A percentile compares a stretch with the other conserved stretches of the same genome.
Evolutionary conservation across 352 stramenopile genomes (phyloP).

Genomic region (Pythium phragmiticola): DNA sequence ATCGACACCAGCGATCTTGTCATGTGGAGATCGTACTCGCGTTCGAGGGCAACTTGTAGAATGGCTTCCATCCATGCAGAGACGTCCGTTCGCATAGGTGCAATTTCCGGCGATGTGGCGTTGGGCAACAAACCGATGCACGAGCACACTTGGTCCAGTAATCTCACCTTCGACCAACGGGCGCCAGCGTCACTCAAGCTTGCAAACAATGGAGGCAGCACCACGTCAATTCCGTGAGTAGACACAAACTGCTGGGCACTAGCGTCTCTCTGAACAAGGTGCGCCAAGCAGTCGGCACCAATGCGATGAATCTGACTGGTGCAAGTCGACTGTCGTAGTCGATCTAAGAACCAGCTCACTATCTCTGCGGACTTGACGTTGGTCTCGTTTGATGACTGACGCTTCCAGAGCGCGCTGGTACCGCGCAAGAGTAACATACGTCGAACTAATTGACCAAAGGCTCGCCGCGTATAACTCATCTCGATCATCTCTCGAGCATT

Average conservation of each 20-base stretch:
- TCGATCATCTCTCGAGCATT: neutral
- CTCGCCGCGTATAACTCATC: neutral
- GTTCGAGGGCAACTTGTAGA: neutral
- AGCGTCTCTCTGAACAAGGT: slow-evolving; percentile 1
- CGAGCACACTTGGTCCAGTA: neutral
- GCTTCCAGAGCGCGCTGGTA: neutral
- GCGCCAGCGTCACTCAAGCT: neutral
- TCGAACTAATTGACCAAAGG: neutral
- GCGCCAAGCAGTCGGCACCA: neutral
- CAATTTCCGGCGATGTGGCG: neutral
- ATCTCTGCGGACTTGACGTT: neutral
- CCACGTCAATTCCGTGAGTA: neutral
- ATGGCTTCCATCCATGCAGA: neutral
- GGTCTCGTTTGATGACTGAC: neutral
- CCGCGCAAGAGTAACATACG: neutral
- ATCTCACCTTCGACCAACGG: neutral
- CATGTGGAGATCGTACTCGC: neutral
- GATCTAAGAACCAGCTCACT: neutral
- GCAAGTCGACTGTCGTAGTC: neutral
- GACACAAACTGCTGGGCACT: neutral
- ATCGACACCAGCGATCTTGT: neutral
- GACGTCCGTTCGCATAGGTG: neutral
- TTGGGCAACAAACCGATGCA: neutral
- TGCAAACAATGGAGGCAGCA: neutral
- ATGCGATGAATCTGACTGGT: neutral